Conservation (phyloP, 495 filamentous ascomycete species). For the Neurospora sp. region DNA sequence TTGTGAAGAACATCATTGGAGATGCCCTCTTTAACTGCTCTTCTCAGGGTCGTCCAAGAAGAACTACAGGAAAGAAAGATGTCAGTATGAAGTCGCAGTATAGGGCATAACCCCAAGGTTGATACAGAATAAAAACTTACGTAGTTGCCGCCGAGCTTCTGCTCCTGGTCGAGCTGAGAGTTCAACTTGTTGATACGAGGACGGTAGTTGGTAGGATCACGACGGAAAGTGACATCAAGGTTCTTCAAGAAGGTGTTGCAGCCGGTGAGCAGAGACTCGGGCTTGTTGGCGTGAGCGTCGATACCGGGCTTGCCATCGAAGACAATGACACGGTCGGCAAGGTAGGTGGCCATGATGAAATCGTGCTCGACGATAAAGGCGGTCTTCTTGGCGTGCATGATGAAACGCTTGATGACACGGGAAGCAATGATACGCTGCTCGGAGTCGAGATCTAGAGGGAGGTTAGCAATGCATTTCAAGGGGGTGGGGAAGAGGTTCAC, state of each 20-base stretch:
- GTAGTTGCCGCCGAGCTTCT: slow-evolving; percentile 89
- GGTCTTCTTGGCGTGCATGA: slow-evolving; percentile 99
- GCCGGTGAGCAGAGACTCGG: slow-evolving; percentile 85
- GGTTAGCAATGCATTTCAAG: background rate
- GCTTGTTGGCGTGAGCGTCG: slow-evolving; percentile 75
- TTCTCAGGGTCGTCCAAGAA: slow-evolving; percentile 76
- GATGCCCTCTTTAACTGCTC: slow-evolving; percentile 52
- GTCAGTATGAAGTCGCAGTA: slow-evolving; percentile 9
- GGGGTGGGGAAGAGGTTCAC: background rate
- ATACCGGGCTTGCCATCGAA: slow-evolving; percentile 91
- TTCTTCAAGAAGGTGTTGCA: slow-evolving; percentile 96
- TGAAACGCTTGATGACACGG: slow-evolving; percentile 97
- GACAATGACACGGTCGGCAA: slow-evolving; percentile 95
- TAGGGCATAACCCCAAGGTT: background rate
- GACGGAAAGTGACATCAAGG: slow-evolving; percentile 94
- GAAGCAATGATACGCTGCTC: slow-evolving; percentile 97
- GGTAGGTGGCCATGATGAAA: slow-evolving; percentile 98
- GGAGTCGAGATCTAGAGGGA: slow-evolving; percentile 60
- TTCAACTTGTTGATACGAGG: slow-evolving; percentile 97
- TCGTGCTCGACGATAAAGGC: slow-evolving; percentile 99
- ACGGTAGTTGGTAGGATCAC: slow-evolving; percentile 89
- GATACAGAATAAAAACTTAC: slow-evolving; percentile 38
- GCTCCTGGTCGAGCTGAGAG: slow-evolving; percentile 92
- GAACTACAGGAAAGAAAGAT: slow-evolving; percentile 40
- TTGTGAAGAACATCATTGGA: slow-evolving; percentile 27